These are phyloP conservation scores for Calonectria pauciramosa DNA, from an alignment of 2,329 filamentous ascomycete genomes.

Conservation along the genomic window DNA sequence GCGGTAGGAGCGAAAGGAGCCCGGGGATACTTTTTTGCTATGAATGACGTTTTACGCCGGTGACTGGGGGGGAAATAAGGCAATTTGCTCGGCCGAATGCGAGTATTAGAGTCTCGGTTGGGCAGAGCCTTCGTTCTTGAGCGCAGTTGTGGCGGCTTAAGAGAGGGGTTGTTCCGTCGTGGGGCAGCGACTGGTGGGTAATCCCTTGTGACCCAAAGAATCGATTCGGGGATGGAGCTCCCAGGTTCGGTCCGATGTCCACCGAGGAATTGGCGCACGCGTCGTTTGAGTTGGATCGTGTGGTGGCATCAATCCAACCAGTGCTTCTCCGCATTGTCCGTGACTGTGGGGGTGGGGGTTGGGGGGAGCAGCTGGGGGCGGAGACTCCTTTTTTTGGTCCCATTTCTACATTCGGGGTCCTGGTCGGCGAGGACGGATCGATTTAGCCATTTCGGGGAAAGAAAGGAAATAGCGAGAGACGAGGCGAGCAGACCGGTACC, in stretches of 20 bases:
- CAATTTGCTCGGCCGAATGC: slow-evolving; percentile 4
- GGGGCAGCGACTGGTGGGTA: slow-evolving; percentile 26
- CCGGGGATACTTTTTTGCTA: neutral
- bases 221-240: slow-evolving; percentile 17
- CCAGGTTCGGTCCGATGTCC: slow-evolving; percentile 21
- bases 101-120: neutral
- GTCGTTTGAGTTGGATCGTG: neutral
- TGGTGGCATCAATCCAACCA: neutral
- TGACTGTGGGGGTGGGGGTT: slow-evolving; percentile 26
- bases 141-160: slow-evolving; percentile 21
- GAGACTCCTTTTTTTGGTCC: neutral
- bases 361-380: neutral
- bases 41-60: neutral
- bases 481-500: neutral
- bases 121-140: neutral
- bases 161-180: slow-evolving; percentile 7
- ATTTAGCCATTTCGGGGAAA: neutral
- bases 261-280: slow-evolving; percentile 7
- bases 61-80: neutral
- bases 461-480: neutral
- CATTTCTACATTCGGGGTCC: neutral
- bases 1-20: neutral
- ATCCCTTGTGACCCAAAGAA: neutral
- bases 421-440: neutral
- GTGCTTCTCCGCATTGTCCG: slow-evolving; percentile 16